Base-by-base conservation (phyloP, 2,329 filamentous ascomycete species). In the Xylariales sp. region DNA sequence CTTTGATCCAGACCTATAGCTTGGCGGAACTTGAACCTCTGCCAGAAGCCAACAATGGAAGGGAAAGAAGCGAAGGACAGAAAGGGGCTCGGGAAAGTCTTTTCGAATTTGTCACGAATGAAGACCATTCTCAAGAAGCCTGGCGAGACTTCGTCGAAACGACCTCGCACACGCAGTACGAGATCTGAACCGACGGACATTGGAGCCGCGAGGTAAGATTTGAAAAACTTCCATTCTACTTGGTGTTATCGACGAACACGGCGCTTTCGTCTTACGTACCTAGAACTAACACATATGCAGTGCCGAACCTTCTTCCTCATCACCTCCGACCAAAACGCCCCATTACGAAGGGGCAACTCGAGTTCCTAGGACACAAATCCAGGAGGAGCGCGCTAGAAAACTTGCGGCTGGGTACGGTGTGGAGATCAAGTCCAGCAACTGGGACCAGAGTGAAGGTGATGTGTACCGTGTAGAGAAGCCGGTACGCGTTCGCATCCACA, bases 401-500 rank as follows among this genome's bases (percentile, higher is more conserved):
- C 63, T 80, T 5, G 73, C 71, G 25, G 69, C 76, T 50, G 66
- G 68, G 35, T 79, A 74, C 46, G 76, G 76, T 20, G 57, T 80
- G 39, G 73, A 77, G 49, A 70, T 80, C 46, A 68, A 73, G 55
- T 63, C 74, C 27, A 68, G 65, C 47, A 72, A 76, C 48, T 76
- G 74, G 68, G 65, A 76, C 49, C 64, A 66, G 28, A 64, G 65
- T 42, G 70, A 72, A 46, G 76, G 78, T 38, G 71, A 74, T 20
- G 76, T 76, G 21, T 65, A 78, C 18, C 81, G 84, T 31, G 75
- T 86, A 41, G 81, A 88, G 60, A 88, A 86, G 68, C 76, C 84
- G 10, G 85, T 88, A 50, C 80, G 84, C 44, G 85, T 90, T 76
- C 80, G 86, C 40, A 78, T 89, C 40, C 84, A 86, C 60, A 79